Conservation (phyloP, 495 filamentous ascomycete species). For the Aspergillus baeticus region DNA sequence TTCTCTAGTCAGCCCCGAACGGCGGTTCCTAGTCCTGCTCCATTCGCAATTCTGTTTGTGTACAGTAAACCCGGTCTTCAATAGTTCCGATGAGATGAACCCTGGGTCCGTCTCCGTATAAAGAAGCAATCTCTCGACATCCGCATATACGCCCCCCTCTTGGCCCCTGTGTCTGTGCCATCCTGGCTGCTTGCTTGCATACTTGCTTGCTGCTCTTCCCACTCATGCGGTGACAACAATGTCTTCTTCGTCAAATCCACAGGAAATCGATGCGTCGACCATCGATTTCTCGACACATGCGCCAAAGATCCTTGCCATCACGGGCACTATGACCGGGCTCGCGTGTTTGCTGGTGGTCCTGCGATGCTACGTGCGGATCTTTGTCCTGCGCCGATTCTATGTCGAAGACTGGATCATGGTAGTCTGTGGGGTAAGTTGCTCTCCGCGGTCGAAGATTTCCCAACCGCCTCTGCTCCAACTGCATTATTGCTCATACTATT, state of each 20-base stretch:
- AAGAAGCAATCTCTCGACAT: too few species aligned
- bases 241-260: not conserved
- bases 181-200: not conserved
- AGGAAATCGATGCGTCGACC: not conserved
- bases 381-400: conserved; percentile 16
- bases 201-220: not conserved
- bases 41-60: too few species aligned
- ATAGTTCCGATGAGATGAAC: too few species aligned
- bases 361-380: conserved; percentile 20
- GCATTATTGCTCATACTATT: not conserved
- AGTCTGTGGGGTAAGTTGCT: conserved; percentile 12
- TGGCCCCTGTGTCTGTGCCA: not conserved
- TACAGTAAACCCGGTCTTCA: too few species aligned
- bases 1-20: too few species aligned
- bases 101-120: too few species aligned
- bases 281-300: conserved; percentile 24
- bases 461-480: too few species aligned
- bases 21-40: too few species aligned
- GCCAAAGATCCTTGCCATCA: conserved; percentile 19
- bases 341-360: conserved; percentile 14
- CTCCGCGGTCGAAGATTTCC: too few species aligned
- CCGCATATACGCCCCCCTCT: too few species aligned
- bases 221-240: not conserved
- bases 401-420: conserved; percentile 20
- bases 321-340: conserved; percentile 17